A percentile compares a stretch with the other conserved stretches of the same genome.
These are phyloP conservation scores for Phytopythium kandeliae DNA, from an alignment of 352 stramenopile species.

Conservation along the genomic window DNA sequence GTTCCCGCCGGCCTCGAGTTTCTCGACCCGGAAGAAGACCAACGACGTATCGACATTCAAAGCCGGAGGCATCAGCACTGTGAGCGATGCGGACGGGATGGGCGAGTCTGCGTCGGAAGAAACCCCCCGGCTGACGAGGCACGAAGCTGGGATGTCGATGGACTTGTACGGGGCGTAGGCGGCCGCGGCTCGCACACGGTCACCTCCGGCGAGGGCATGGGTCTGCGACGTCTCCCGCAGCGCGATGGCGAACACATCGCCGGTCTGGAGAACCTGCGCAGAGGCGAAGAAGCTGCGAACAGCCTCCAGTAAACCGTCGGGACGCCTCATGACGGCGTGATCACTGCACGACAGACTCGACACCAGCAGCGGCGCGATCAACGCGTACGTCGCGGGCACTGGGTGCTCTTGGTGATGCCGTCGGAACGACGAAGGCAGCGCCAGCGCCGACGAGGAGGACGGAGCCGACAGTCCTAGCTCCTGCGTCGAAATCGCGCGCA, in stretches of 20 bases:
- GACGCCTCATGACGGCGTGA: slow-evolving; percentile 48
- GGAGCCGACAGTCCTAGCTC: slow-evolving; percentile 40
- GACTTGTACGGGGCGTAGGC: slow-evolving; percentile 35
- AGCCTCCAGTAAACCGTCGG: slow-evolving; percentile 48
- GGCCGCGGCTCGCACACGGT: slow-evolving; percentile 9
- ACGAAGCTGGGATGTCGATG: slow-evolving; percentile 31
- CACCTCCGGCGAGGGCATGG: slow-evolving; percentile 13
- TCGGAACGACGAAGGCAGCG: slow-evolving; percentile 19
- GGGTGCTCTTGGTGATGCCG: slow-evolving; percentile 51
- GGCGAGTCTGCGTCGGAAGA: slow-evolving; percentile 6
- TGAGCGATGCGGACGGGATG: background rate
- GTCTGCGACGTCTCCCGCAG: slow-evolving; percentile 37
- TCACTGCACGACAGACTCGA: slow-evolving; percentile 57
- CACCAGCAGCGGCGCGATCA: slow-evolving; percentile 56
- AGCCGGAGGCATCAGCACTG: slow-evolving; percentile 35
- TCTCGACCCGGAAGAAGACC: slow-evolving; percentile 74
- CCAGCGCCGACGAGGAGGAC: background rate
- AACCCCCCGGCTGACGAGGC: slow-evolving; percentile 9
- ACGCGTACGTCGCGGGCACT: slow-evolving; percentile 39
- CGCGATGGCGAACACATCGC: slow-evolving; percentile 65
- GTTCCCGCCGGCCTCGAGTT: slow-evolving; percentile 22
- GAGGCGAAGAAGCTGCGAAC: slow-evolving; percentile 55
- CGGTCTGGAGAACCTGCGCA: slow-evolving; percentile 54
- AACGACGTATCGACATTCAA: slow-evolving; percentile 58
- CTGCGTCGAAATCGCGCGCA: slow-evolving; percentile 27